phyloP scores from a whole-genome alignment of 148 eudicot species.

The Oxyria digyna region DNA sequence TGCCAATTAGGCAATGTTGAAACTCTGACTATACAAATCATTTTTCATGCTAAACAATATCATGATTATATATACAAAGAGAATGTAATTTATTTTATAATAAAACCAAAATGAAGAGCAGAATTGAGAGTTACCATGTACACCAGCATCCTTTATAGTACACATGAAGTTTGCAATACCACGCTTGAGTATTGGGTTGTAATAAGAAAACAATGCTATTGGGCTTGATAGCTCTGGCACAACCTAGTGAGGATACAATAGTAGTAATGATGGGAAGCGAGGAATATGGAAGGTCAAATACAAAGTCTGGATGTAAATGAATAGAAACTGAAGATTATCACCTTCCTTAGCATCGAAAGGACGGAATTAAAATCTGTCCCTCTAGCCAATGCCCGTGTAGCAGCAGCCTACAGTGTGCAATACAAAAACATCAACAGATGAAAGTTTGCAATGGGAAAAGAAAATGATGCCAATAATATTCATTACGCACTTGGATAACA shows the following conservation, averaged over 20 bases:
- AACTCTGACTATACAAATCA: no score
- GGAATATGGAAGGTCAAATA: neutral
- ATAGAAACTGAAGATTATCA: slow-evolving; percentile 11
- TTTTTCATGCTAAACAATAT: neutral
- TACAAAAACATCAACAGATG: neutral
- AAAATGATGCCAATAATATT: neutral
- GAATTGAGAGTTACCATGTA: slow-evolving; percentile 48
- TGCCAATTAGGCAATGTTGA: neutral
- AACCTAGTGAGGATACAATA: slow-evolving; percentile 36
- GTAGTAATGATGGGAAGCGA: neutral
- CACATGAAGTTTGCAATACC: slow-evolving; percentile 78
- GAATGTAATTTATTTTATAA: neutral
- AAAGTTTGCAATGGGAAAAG: neutral
- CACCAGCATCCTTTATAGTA: slow-evolving; percentile 69
- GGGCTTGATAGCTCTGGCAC: slow-evolving; percentile 82
- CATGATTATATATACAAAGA: neutral
- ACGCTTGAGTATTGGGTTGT: slow-evolving; percentile 86
- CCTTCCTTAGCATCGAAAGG: slow-evolving; percentile 64
- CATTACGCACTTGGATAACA: slow-evolving; percentile 64
- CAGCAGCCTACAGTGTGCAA: slow-evolving; percentile 54
- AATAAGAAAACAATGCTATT: slow-evolving; percentile 74
- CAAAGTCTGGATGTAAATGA: neutral
- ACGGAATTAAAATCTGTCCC: slow-evolving; percentile 73
- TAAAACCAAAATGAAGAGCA: neutral
- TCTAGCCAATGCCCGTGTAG: slow-evolving; percentile 64